These are phyloP conservation scores for Dovyalis caffra DNA, from an alignment of 345 rosid species.

Conservation along the genomic window DNA sequence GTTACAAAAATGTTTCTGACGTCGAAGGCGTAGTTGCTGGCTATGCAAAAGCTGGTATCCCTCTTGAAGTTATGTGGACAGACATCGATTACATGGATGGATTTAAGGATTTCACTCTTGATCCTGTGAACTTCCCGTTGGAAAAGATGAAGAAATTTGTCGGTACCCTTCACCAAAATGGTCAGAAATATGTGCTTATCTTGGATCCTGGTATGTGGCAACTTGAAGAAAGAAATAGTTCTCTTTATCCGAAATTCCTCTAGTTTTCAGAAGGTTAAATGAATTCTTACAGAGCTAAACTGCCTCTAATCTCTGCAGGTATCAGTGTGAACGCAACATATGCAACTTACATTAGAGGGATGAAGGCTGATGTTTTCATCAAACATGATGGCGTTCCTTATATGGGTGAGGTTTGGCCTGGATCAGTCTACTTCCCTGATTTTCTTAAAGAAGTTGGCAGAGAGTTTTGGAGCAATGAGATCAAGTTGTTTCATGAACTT, in stretches of 20 bases:
- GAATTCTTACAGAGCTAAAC: neutral
- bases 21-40: constrained; percentile 6
- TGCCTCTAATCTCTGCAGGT: constrained; percentile 29
- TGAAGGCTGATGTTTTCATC: constrained; percentile 55
- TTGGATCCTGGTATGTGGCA: constrained; percentile 57
- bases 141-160: constrained; percentile 38
- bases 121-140: constrained; percentile 20
- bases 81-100: constrained; percentile 24
- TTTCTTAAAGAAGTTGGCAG: constrained; percentile 48
- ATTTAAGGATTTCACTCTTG: constrained; percentile 18
- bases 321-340: constrained; percentile 49
- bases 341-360: constrained; percentile 50
- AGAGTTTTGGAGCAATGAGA: constrained; percentile 58
- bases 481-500: constrained; percentile 39
- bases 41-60: constrained; percentile 13
- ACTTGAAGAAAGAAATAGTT: too few relatives aligned
- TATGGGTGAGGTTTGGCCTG: constrained; percentile 73
- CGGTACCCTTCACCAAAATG: constrained; percentile 47
- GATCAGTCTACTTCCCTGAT: constrained; percentile 64
- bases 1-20: constrained; percentile 16
- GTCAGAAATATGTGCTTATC: constrained; percentile 59
- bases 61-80: constrained; percentile 22
- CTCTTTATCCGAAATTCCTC: neutral
- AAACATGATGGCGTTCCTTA: constrained; percentile 55
- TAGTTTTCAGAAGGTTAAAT: neutral